Percentiles rank a stretch among this genome's conserved stretches.
Conservation (phyloP, 73 alveolate genomes). For the Tetrahymena borealis region DNA sequence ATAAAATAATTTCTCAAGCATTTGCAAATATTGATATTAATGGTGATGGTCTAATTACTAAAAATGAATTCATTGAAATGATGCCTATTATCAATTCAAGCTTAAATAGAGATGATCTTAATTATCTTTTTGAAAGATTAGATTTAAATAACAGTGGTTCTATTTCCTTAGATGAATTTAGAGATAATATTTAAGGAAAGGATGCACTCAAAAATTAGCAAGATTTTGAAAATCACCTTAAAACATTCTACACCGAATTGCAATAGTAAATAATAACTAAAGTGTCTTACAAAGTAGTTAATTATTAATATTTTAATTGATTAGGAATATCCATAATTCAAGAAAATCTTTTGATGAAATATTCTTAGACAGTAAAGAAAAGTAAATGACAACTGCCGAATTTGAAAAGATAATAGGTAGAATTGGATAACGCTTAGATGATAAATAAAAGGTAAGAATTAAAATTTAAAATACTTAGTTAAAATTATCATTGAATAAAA, state of each 20-base stretch:
- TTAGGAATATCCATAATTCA: background rate
- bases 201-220: background rate
- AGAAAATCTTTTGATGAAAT: background rate
- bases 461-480: background rate
- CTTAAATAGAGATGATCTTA: background rate
- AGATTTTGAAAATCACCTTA: background rate
- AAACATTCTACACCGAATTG: background rate
- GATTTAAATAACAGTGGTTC: background rate
- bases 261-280: background rate
- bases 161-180: background rate
- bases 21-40: background rate
- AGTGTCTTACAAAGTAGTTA: background rate
- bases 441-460: background rate
- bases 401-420: background rate
- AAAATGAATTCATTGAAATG: background rate
- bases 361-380: background rate
- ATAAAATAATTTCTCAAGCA: background rate
- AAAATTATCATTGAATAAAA: background rate
- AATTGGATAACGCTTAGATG: background rate
- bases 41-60: background rate
- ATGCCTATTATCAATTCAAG: background rate
- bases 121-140: background rate
- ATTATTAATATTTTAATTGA: background rate
- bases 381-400: background rate
- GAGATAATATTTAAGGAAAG: background rate